phyloP scores from a whole-genome alignment of 768 basidiomycete genomes.

The Phlebiopsis flavidoalba region DNA sequence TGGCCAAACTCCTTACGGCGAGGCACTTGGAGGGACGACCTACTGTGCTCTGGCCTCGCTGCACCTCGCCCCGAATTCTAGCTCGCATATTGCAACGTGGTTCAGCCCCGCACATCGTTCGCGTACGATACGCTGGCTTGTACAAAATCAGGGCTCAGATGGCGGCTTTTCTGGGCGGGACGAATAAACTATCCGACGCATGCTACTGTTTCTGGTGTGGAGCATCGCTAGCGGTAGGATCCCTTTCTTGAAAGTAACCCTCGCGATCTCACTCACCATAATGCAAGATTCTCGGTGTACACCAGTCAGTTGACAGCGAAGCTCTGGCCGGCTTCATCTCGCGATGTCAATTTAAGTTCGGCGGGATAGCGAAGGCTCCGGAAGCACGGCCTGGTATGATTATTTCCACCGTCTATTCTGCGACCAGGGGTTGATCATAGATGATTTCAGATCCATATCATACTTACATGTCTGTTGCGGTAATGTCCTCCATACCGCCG shows the following conservation, averaged over 20 bases:
- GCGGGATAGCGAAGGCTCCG: slow-evolving; percentile 84
- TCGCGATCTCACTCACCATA: background rate
- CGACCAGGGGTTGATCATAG: background rate
- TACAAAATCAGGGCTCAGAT: slow-evolving; percentile 60
- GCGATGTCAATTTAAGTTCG: slow-evolving; percentile 80
- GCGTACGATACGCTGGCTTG: slow-evolving; percentile 70
- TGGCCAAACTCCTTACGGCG: slow-evolving; percentile 73
- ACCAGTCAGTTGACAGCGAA: slow-evolving; percentile 48
- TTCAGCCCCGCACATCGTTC: slow-evolving; percentile 36
- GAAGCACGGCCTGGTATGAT: slow-evolving; percentile 70
- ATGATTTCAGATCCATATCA: slow-evolving; percentile 78
- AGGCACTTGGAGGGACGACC: slow-evolving; percentile 91
- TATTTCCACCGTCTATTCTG: background rate
- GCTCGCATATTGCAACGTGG: slow-evolving; percentile 11
- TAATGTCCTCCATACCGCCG: slow-evolving; percentile 62
- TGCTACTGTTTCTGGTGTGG: slow-evolving; percentile 98
- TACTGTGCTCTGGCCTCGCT: slow-evolving; percentile 86
- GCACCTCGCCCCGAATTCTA: slow-evolving; percentile 37
- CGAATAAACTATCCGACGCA: slow-evolving; percentile 83
- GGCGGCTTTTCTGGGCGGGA: slow-evolving; percentile 89
- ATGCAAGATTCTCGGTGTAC: slow-evolving; percentile 64
- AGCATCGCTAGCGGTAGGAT: slow-evolving; percentile 65
- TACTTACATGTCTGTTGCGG: slow-evolving; percentile 86
- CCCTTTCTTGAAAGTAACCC: background rate
- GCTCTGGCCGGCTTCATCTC: slow-evolving; percentile 62